Evolutionary conservation across 2,329 filamentous ascomycete genomes (phyloP).

Genomic region (Fusarium papillatum): DNA sequence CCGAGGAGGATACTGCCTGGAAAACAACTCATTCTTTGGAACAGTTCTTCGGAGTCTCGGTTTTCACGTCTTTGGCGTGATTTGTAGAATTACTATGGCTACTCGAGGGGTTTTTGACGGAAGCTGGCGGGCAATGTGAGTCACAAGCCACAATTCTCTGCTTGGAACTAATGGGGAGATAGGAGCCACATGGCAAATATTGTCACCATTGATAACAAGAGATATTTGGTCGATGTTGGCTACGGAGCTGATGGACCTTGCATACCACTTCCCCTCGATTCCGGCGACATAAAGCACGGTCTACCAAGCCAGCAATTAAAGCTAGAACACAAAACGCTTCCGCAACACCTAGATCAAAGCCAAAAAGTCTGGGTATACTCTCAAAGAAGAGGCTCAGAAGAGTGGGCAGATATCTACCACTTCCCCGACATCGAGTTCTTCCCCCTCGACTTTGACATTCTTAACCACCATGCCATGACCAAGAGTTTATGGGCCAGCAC

Average conservation of each 20-base stretch:
- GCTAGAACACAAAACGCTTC: not conserved
- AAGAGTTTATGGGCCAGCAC: not conserved
- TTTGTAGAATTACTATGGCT: slow-evolving; percentile 5
- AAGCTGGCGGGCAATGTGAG: slow-evolving; percentile 2
- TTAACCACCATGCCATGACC: not conserved
- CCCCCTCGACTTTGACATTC: not conserved
- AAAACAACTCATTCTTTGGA: slow-evolving; percentile 1
- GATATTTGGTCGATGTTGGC: not conserved
- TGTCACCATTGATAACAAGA: not conserved
- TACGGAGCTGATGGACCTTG: not conserved
- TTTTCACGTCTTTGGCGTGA: not conserved
- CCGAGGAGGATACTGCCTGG: not conserved
- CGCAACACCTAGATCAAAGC: not conserved
- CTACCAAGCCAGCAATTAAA: not conserved
- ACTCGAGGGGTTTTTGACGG: slow-evolving; percentile 1
- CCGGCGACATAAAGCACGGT: not conserved
- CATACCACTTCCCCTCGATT: not conserved
- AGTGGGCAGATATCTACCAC: not conserved
- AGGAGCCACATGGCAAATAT: slow-evolving; percentile 2
- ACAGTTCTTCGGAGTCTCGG: not conserved
- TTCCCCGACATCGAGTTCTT: not conserved
- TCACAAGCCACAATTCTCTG: not conserved
- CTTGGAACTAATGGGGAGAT: not conserved
- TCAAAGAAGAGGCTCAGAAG: not conserved
- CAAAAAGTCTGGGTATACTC: not conserved